Conservation (phyloP, 805 yeast genomes). For the Pichia nanzhaoensis region DNA sequence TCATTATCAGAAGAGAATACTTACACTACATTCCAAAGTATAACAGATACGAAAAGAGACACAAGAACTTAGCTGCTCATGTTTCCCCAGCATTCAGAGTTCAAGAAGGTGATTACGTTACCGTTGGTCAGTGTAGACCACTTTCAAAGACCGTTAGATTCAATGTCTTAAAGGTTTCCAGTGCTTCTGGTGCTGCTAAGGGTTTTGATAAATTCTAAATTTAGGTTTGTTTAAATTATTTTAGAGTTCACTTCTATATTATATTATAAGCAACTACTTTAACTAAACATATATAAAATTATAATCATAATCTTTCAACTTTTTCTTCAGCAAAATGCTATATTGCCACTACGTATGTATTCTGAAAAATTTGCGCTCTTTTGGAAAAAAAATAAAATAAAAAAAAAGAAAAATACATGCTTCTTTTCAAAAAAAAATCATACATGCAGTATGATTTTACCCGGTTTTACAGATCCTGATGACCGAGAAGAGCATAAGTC, state of each 20-base stretch:
- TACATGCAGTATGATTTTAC: background rate
- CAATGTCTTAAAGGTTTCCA: conserved; percentile 95
- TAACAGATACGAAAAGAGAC: conserved; percentile 99
- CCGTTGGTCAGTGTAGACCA: conserved; percentile 99
- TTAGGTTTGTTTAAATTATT: background rate
- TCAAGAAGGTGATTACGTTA: conserved; percentile 96
- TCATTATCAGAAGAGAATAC: conserved; percentile 99
- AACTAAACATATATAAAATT: background rate
- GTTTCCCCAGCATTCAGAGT: conserved; percentile 99
- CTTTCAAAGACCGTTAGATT: conserved; percentile 99
- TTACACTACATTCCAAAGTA: conserved; percentile 99
- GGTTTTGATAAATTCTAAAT: conserved; percentile 94
- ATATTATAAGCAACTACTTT: background rate
- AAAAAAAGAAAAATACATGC: too few relatives aligned
- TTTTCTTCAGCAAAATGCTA: background rate
- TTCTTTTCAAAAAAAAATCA: background rate
- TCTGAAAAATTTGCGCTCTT: too few relatives aligned
- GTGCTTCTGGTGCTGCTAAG: conserved; percentile 85
- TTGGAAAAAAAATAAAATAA: background rate
- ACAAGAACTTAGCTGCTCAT: conserved; percentile 99
- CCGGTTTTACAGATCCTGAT: background rate
- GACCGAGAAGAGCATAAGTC: background rate
- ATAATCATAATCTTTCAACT: background rate
- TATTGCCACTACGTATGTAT: too few relatives aligned
- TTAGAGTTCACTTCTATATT: background rate